These are phyloP conservation scores for Nitzschia sp. DNA, from an alignment of 108 stramenopile species.

Conservation along the genomic window DNA sequence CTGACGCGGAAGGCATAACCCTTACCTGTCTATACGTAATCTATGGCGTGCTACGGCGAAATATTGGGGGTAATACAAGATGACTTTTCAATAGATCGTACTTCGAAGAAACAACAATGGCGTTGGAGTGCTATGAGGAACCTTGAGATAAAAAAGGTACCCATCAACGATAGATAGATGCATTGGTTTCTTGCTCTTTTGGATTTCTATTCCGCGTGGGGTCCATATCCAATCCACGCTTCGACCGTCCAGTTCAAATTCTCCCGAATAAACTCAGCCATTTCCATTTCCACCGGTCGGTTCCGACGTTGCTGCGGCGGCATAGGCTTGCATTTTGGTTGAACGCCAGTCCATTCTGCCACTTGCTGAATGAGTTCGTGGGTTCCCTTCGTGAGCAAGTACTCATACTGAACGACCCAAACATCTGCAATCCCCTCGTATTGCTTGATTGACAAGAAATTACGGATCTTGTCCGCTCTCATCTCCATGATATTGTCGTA, in stretches of 20 bases:
- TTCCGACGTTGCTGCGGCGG: conserved; percentile 65
- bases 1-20: too few species aligned
- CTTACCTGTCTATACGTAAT: too few species aligned
- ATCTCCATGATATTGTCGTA: conserved; percentile 83
- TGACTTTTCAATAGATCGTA: too few species aligned
- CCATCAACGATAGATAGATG: too few species aligned
- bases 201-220: conserved; percentile 12
- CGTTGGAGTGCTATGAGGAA: too few species aligned
- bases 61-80: too few species aligned
- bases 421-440: conserved; percentile 70
- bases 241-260: conserved; percentile 87
- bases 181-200: too few species aligned
- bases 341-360: conserved; percentile 66
- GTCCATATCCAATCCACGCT: conserved; percentile 71
- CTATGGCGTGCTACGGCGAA: too few species aligned
- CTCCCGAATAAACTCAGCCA: conserved; percentile 64
- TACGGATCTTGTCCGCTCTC: conserved; percentile 84
- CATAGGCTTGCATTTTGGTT: conserved; percentile 64
- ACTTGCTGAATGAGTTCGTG: conserved; percentile 58
- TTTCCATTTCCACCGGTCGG: conserved; percentile 59
- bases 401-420: conserved; percentile 81
- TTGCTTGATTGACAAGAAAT: conserved; percentile 66
- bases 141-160: too few species aligned
- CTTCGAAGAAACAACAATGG: too few species aligned
- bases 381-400: conserved; percentile 69